These are phyloP conservation scores for Xylaria castorea DNA, from an alignment of 495 filamentous ascomycete species.

Conservation along the genomic window DNA sequence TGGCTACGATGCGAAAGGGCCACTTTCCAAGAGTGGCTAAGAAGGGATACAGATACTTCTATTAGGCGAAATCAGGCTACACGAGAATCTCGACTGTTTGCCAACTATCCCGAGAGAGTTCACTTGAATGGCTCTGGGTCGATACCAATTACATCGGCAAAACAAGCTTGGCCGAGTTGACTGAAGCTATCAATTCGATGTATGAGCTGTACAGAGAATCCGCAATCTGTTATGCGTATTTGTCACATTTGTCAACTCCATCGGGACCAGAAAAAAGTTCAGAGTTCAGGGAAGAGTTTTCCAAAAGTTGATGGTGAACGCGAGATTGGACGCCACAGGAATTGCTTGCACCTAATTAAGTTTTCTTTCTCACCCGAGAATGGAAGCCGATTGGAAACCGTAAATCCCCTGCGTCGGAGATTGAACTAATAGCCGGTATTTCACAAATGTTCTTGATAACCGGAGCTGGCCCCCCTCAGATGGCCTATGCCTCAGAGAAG, in stretches of 20 bases:
- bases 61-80: background rate
- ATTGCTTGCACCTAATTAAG: background rate
- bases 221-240: background rate
- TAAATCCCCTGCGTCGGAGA: background rate
- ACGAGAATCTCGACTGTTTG: background rate
- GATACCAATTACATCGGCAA: background rate
- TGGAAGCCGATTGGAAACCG: background rate
- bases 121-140: background rate
- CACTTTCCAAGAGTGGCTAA: background rate
- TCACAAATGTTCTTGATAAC: background rate
- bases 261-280: background rate
- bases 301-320: background rate
- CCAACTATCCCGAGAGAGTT: background rate
- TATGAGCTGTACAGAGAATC: background rate
- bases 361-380: background rate
- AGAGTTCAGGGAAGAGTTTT: background rate
- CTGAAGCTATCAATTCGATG: background rate
- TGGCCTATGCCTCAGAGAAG: background rate
- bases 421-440: background rate
- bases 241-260: background rate
- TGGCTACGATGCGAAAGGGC: background rate
- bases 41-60: background rate
- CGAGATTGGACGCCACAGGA: background rate
- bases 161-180: background rate
- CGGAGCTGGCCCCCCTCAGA: background rate